Evolutionary conservation across 148 eudicot species (phyloP).

Genomic region (Fagopyrum homotropicum): DNA sequence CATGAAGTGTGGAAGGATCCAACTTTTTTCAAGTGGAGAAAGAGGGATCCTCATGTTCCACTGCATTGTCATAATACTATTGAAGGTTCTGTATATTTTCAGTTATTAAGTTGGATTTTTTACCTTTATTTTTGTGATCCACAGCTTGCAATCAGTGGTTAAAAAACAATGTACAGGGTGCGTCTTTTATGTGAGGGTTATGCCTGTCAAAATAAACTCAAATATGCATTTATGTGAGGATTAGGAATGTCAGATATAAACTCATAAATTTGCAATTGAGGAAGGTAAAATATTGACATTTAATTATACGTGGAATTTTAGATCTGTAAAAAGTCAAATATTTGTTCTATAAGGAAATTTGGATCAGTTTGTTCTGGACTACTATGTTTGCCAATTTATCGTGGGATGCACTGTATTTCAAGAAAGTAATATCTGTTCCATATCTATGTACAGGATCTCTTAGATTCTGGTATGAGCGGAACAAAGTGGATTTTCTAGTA

Average conservation of each 20-base stretch:
- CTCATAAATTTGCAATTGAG: not conserved
- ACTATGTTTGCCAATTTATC: not conserved
- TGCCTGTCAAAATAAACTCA: not conserved
- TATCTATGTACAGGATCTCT: conserved; percentile 51
- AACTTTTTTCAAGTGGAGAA: conserved; percentile 81
- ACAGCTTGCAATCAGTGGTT: not conserved
- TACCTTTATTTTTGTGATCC: not conserved
- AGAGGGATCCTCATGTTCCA: conserved; percentile 91
- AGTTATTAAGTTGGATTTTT: not conserved
- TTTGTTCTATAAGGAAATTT: not conserved
- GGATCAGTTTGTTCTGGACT: not conserved
- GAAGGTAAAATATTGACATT: not conserved
- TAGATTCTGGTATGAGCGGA: conserved; percentile 74
- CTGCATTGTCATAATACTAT: conserved; percentile 77
- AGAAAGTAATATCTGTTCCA: conserved; percentile 11
- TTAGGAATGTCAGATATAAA: not conserved
- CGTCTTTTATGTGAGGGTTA: not conserved
- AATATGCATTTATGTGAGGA: not conserved
- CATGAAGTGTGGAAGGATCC: conserved; percentile 82
- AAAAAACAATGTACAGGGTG: not conserved
- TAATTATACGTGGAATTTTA: not conserved
- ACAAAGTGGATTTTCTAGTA: conserved; percentile 53
- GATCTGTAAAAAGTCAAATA: not conserved
- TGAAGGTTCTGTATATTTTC: conserved; percentile 42
- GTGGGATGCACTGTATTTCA: not conserved